Conservation (phyloP, 805 yeast species). For the Barnettozyma salicaria region DNA sequence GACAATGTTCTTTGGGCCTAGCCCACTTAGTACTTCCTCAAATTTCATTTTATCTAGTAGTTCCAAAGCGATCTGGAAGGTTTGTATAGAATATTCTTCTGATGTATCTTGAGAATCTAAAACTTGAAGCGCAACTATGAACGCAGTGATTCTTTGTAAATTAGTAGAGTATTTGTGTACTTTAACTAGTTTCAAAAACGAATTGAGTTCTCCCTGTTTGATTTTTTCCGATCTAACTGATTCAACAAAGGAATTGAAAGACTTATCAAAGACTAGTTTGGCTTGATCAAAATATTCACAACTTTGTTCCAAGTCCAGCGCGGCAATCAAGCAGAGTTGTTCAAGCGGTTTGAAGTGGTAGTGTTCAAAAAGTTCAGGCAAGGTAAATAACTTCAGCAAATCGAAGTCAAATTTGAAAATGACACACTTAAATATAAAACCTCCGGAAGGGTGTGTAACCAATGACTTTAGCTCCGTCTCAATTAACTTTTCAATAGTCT, state of each 20-base stretch:
- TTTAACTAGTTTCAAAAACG: slow-evolving; percentile 9
- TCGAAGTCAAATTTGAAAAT: slow-evolving; percentile 24
- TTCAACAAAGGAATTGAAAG: slow-evolving; percentile 13
- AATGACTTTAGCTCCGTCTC: slow-evolving; percentile 23
- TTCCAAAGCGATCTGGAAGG: slow-evolving; percentile 10
- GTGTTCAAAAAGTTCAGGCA: slow-evolving; percentile 28
- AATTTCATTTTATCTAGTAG: slow-evolving; percentile 24
- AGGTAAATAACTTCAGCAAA: slow-evolving; percentile 25
- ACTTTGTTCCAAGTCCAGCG: slow-evolving; percentile 9
- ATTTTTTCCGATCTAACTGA: slow-evolving; percentile 4
- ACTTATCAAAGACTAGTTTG: slow-evolving; percentile 8
- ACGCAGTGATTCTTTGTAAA: slow-evolving; percentile 5
- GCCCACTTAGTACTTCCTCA: slow-evolving; percentile 26
- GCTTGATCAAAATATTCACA: slow-evolving; percentile 12
- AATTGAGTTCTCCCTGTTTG: slow-evolving; percentile 5
- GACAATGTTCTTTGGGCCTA: slow-evolving; percentile 32
- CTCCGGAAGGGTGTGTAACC: slow-evolving; percentile 14
- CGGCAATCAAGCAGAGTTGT: slow-evolving; percentile 16
- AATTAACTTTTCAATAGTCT: slow-evolving; percentile 16
- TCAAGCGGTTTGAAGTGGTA: slow-evolving; percentile 24
- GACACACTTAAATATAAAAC: slow-evolving; percentile 9
- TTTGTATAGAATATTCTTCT: slow-evolving; percentile 1
- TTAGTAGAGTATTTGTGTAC: slow-evolving; percentile 3
- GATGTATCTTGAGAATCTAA: slow-evolving; percentile 13
- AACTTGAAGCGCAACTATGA: no score